Evolutionary conservation across 148 eudicot genomes (phyloP).

Genomic region (Tetragonia tetragonoides): DNA sequence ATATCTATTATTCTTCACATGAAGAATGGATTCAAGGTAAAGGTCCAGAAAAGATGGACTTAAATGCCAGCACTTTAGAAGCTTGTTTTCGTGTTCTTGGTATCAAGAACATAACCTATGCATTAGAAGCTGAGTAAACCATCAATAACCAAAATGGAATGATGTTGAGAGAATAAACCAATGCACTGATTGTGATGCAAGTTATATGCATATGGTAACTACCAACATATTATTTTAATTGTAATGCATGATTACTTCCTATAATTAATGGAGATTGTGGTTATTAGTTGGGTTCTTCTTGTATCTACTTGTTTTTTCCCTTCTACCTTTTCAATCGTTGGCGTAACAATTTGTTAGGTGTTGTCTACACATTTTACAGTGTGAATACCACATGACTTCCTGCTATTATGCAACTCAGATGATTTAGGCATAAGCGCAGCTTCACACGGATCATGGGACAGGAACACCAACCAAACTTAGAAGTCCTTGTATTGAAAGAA

Average conservation of each 20-base stretch:
- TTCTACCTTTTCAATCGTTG: too few relatives aligned
- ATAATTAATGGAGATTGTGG: neutral
- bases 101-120: neutral
- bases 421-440: too few relatives aligned
- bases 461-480: too few relatives aligned
- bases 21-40: conserved; percentile 43
- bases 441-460: too few relatives aligned
- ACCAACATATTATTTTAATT: neutral
- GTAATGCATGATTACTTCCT: neutral
- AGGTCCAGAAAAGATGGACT: conserved; percentile 26
- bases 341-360: too few relatives aligned
- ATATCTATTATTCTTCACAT: conserved; percentile 42
- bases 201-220: neutral
- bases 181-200: neutral
- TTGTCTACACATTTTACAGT: too few relatives aligned
- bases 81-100: neutral
- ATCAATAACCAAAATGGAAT: neutral
- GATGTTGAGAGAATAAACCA: neutral
- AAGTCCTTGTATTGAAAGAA: too few relatives aligned
- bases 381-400: too few relatives aligned
- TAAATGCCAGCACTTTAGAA: too few relatives aligned
- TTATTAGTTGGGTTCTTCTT: neutral
- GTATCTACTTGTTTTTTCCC: too few relatives aligned
- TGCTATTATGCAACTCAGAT: too few relatives aligned
- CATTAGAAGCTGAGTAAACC: neutral